These are phyloP conservation scores for Begonia peltatifolia DNA, from an alignment of 306 rosid species.

Conservation along the genomic window DNA sequence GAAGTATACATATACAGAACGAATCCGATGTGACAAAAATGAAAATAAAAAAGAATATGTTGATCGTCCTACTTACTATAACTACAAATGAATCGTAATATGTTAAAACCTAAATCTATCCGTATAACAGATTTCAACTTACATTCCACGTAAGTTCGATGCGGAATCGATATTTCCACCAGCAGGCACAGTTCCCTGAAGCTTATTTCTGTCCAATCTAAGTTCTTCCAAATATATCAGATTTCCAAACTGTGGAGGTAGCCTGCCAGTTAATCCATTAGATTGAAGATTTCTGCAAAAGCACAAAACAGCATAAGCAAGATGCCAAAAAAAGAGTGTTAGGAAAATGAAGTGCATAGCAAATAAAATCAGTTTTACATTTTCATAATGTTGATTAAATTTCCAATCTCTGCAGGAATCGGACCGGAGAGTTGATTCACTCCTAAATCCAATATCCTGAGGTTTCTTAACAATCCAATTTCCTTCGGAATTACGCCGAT, in stretches of 20 bases:
- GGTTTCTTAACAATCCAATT: slow-evolving; percentile 44
- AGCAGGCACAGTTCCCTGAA: slow-evolving; percentile 73
- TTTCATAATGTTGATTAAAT: slow-evolving; percentile 36
- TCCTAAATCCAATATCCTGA: slow-evolving; percentile 79
- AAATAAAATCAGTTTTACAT: slow-evolving; percentile 31
- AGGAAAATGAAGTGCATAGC: too few relatives aligned
- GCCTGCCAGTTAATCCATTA: slow-evolving; percentile 57
- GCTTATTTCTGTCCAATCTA: slow-evolving; percentile 71
- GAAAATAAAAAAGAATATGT: too few relatives aligned
- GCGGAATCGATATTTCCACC: slow-evolving; percentile 17
- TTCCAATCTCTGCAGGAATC: slow-evolving; percentile 79
- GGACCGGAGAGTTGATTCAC: slow-evolving; percentile 62
- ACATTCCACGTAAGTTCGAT: slow-evolving; percentile 40
- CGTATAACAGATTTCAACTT: slow-evolving; percentile 28
- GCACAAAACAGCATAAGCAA: slow-evolving; percentile 11
- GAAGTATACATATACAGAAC: too few relatives aligned
- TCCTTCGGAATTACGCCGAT: slow-evolving; percentile 76
- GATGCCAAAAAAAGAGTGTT: slow-evolving; percentile 7
- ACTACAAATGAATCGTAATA: not conserved
- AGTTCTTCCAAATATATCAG: slow-evolving; percentile 66
- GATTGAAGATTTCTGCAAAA: slow-evolving; percentile 68
- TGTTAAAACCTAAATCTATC: slow-evolving; percentile 4
- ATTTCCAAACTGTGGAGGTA: slow-evolving; percentile 63
- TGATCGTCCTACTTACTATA: too few relatives aligned
- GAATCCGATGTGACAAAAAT: too few relatives aligned